phyloP scores from a whole-genome alignment of 345 rosid species.

The Leavenworthia alabamica region DNA sequence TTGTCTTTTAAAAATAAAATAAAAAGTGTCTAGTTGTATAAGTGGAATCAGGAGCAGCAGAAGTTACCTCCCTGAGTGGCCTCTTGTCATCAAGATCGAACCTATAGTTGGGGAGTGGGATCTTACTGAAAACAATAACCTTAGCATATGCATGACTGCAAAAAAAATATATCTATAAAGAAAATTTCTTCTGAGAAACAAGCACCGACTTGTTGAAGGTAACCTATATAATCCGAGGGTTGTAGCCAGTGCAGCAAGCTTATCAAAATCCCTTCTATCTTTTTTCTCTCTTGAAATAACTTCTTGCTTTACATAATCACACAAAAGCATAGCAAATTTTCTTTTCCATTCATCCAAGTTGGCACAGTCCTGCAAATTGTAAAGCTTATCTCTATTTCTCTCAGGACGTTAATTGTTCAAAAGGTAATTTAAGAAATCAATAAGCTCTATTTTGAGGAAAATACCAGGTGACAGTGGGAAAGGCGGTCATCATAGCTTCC shows the following conservation, averaged over 20 bases:
- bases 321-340: constrained; percentile 50
- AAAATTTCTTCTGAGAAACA: constrained; percentile 10
- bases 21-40: background rate
- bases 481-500: constrained; percentile 24
- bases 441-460: background rate
- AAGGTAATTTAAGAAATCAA: background rate
- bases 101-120: constrained; percentile 91
- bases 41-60: background rate
- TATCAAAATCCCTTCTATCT: constrained; percentile 68
- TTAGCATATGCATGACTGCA: constrained; percentile 76
- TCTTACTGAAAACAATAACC: constrained; percentile 80
- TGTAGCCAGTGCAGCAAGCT: constrained; percentile 63
- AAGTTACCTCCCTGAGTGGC: constrained; percentile 83
- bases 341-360: constrained; percentile 63
- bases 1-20: background rate
- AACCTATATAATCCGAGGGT: constrained; percentile 83
- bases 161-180: constrained; percentile 22
- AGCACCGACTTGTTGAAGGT: constrained; percentile 3
- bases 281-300: constrained; percentile 77
- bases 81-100: constrained; percentile 88
- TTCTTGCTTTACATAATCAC: constrained; percentile 56
- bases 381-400: background rate
- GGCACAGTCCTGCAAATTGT: constrained; percentile 39
- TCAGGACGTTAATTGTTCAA: background rate
- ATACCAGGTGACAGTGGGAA: constrained; percentile 11